Conservation (phyloP, 108 stramenopile genomes). For the Nannochloropsis oceanica region DNA sequence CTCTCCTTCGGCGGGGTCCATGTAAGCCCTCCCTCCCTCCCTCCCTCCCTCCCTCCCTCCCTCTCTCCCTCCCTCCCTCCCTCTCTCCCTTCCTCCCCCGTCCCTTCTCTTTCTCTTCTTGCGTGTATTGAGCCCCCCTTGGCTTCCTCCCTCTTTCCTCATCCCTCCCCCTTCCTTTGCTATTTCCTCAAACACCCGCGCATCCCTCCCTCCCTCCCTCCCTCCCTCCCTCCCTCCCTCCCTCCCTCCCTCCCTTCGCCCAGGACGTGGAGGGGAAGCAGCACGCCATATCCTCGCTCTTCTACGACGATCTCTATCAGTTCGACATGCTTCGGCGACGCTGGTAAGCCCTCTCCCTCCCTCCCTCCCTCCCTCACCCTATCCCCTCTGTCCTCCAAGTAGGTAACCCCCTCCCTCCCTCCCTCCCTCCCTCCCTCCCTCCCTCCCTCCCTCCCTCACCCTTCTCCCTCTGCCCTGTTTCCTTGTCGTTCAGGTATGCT, state of each 20-base stretch:
- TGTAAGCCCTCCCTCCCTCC: background rate
- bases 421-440: background rate
- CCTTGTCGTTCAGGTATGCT: too few species aligned
- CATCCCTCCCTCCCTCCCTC: background rate
- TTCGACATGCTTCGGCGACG: constrained; percentile 41
- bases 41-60: background rate
- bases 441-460: too few species aligned
- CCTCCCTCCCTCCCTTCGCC: background rate
- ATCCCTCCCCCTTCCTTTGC: background rate
- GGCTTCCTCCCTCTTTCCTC: too few species aligned
- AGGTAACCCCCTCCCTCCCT: background rate
- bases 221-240: background rate
- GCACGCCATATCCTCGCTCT: constrained; percentile 29
- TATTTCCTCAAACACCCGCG: too few species aligned
- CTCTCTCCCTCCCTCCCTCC: background rate
- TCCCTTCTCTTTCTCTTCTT: background rate
- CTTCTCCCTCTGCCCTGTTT: too few species aligned
- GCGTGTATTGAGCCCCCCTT: too few species aligned
- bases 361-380: background rate
- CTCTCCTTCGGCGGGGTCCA: constrained; percentile 40
- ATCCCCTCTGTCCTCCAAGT: background rate
- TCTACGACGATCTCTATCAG: constrained; percentile 41
- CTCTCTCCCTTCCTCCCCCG: background rate
- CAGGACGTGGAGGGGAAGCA: constrained; percentile 31
- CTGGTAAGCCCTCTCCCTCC: constrained; percentile 22